Evolutionary conservation across 257 asterid species (phyloP).

Genomic region (Hygrophila difformis): DNA sequence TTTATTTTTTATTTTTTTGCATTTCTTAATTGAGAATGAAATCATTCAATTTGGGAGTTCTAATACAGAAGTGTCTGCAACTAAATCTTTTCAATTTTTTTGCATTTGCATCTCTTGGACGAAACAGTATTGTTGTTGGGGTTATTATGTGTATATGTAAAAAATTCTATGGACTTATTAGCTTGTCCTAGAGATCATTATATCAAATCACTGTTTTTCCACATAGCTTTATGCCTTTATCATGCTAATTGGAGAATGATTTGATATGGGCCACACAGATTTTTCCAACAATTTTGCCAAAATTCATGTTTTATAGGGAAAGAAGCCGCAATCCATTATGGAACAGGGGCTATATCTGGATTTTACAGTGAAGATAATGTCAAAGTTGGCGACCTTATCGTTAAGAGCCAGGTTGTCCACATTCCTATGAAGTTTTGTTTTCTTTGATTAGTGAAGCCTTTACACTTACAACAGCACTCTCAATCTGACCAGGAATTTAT

Average conservation of each 20-base stretch:
- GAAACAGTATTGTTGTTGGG: too few relatives aligned
- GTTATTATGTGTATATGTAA: too few relatives aligned
- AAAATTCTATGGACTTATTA: too few relatives aligned
- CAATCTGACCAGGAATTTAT: slow-evolving; percentile 55
- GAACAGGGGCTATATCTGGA: slow-evolving; percentile 94
- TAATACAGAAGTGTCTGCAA: too few relatives aligned
- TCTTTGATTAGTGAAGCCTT: not conserved
- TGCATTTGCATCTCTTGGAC: too few relatives aligned
- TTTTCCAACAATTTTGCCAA: not conserved
- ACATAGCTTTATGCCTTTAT: not conserved
- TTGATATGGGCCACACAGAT: not conserved
- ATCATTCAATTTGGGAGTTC: too few relatives aligned
- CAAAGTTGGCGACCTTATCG: slow-evolving; percentile 76
- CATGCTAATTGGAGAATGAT: not conserved
- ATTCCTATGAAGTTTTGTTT: not conserved
- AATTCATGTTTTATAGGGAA: slow-evolving; percentile 35
- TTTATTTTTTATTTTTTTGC: too few relatives aligned
- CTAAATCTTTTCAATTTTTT: too few relatives aligned
- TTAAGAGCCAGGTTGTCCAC: slow-evolving; percentile 50
- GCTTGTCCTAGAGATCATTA: too few relatives aligned
- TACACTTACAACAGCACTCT: slow-evolving; percentile 10
- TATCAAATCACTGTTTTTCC: too few relatives aligned
- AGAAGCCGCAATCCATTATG: slow-evolving; percentile 85
- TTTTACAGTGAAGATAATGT: slow-evolving; percentile 72
- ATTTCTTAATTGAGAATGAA: too few relatives aligned